Evolutionary conservation across 495 filamentous ascomycete genomes (phyloP).

Genomic region (Neurospora pannonica): DNA sequence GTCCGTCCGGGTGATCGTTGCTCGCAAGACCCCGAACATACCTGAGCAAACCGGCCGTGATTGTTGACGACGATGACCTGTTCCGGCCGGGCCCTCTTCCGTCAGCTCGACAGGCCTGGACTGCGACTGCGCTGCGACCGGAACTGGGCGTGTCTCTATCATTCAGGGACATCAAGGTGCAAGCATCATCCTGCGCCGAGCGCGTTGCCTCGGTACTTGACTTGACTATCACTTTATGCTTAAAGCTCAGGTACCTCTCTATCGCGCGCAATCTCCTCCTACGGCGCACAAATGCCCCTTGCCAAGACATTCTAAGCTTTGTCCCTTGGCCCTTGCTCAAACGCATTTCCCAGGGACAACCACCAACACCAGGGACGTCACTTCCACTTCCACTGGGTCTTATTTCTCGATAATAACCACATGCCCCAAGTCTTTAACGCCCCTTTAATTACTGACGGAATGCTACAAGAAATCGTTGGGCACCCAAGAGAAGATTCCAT

Average conservation of each 20-base stretch:
- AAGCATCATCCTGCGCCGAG: neutral
- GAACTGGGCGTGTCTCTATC: neutral
- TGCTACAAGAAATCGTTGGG: neutral
- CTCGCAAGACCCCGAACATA: neutral
- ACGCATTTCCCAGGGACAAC: neutral
- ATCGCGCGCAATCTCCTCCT: neutral
- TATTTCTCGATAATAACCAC: neutral
- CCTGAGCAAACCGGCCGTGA: neutral
- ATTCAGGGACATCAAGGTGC: neutral
- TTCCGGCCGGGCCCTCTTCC: neutral
- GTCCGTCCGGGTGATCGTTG: neutral
- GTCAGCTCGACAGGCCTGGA: neutral
- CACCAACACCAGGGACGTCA: neutral
- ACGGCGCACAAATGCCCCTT: neutral
- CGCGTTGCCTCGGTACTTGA: neutral
- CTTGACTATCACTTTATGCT: neutral
- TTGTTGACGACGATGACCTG: neutral
- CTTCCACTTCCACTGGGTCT: neutral
- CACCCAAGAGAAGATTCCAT: neutral
- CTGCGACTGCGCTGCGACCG: neutral
- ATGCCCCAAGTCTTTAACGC: neutral
- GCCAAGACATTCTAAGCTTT: neutral
- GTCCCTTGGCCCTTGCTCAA: neutral
- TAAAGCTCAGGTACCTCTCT: neutral
- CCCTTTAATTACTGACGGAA: neutral